Base-by-base conservation (phyloP, 148 eudicot species). In the Fagopyrum homotropicum region DNA sequence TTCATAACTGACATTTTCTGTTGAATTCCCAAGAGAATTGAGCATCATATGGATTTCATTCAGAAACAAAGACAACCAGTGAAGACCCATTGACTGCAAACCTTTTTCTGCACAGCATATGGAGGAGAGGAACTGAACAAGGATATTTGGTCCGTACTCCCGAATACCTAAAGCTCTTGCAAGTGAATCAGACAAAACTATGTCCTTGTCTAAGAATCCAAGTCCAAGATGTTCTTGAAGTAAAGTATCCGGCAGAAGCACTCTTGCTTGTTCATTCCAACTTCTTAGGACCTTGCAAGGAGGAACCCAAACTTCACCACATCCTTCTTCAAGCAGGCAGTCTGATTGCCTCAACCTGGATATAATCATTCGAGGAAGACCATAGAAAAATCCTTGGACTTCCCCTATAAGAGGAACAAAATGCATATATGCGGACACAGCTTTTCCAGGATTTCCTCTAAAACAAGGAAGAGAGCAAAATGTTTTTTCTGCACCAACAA, bases 361-460 rank as follows among this genome's bases (percentile, higher is more conserved):
- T 74, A 95, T 77, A 59, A 94, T 90, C 86, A 88, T 83, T 76
- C 93, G 85, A 7, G 99, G 99, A 76, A 95, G 87, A 73, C 86
- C 84, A 50, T 93, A 84, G 82, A 95, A 95, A 72, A 92, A 95
- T 1, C 99, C 99, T 61, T 95, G 97, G 70, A 92, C 97, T 78
- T 95, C 99, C 51, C 99, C 99, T 71, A 79, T 79, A 60, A 90
- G 91, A 6, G 99, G 99, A 84, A 92, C 91, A 84, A 90, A 95
- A 76, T 91, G 90, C 97, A 95, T 85, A 79, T 86, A 95, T 48
- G 84, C 85, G 75, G 90, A 45, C 69, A 95, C 86, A 66, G 91
- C 99, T 81, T 90, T 88, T 44, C 89, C 99, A 73, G 85, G 87
- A 78, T 81, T 85, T 40, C 81, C 81, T 61, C 72, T 76, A 81